Conservation (phyloP, 495 filamentous ascomycete species). For the Amniculicola lignicola region DNA sequence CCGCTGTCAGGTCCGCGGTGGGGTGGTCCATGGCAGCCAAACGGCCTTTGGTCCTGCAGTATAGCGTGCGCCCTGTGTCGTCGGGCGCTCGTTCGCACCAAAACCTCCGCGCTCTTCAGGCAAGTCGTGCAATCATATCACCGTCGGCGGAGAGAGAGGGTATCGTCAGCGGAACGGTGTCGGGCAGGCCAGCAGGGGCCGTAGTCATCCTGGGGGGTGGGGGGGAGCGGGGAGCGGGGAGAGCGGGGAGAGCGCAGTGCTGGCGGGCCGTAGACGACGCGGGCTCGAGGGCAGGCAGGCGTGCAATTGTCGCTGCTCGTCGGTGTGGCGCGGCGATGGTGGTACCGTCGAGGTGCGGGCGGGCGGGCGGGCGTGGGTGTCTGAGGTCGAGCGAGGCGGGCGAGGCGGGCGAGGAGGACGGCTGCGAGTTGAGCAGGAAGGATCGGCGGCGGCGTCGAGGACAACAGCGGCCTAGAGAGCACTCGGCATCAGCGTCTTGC, state of each 20-base stretch:
- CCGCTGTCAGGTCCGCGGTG: constrained; percentile 11
- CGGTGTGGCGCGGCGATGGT: not conserved
- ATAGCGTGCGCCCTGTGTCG: constrained; percentile 11
- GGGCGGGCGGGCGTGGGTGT: not conserved
- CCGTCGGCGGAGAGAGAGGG: not conserved
- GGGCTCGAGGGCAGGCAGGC: not conserved
- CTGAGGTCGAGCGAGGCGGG: not conserved
- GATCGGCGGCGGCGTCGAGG: too few species aligned
- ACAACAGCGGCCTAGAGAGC: not conserved
- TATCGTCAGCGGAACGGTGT: constrained; percentile 1
- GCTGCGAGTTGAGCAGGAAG: too few species aligned
- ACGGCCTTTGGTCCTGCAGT: constrained; percentile 16
- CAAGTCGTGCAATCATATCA: constrained; percentile 26
- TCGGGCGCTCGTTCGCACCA: constrained; percentile 25
- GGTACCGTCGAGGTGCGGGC: constrained; percentile 1
- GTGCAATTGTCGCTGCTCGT: not conserved
- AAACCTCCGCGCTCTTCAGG: constrained; percentile 17
- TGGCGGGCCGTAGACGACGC: not conserved
- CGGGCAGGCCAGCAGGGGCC: not conserved
- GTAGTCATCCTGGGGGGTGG: constrained; percentile 13
- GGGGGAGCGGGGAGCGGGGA: constrained; percentile 1
- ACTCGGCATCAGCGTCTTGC: constrained; percentile 10
- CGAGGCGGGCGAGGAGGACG: too few species aligned
- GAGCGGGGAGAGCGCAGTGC: not conserved
- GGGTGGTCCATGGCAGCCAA: constrained; percentile 16